Base-by-base conservation (phyloP, 371 early-diverging fungal genomes). In the Mucor plumbeus region DNA sequence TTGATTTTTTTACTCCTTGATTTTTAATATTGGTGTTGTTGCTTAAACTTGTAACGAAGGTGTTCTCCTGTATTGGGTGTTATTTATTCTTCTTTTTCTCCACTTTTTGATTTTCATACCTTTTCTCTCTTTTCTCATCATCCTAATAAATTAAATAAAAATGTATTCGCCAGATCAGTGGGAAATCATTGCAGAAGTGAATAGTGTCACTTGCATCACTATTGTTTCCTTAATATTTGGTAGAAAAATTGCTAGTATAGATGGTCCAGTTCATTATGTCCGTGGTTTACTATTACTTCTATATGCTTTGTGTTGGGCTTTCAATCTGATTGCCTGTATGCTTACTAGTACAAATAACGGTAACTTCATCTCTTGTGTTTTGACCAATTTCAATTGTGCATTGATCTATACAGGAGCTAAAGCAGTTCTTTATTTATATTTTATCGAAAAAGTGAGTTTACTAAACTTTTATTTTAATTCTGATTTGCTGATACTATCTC, bases 281-380 rank as follows among this genome's bases (percentile, higher is more conserved):
- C 82, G 84, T 26, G 75, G 73, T 38, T 63, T 87, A 17, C 65
- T 85, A 10, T 66, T 85, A 4, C 40, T 73, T 0, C 64, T 85
- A 17, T 85, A 83, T 57, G 68, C 71, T 11, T 19, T 79, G 7
- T 73, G 83, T 4, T 87, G 86, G 87, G 78, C 79, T 15, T 83
- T 82, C 67, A 74, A 81, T 38, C 59, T 85, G 17, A 75, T 85
- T 48, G 74, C 82, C 1, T 83, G 84, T 54, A 82, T 85, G 80
- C 60, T 82, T 47, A 79, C 77, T 38, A 83, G 83, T 64, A 84
- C 84, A 60, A 85, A 87, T 67, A 83, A 87, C 59, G 82, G 80
- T 59, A 87, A 87, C 31, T 59, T 53, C 11, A 56, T 83, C 39
- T 85, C 85, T 14, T 87, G 87, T 63, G 61, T 68, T 15, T 71